Evolutionary conservation across 805 yeast species (phyloP), one percentile per base, ranked within the genome.

Genomic region (Candida alai): DNA sequence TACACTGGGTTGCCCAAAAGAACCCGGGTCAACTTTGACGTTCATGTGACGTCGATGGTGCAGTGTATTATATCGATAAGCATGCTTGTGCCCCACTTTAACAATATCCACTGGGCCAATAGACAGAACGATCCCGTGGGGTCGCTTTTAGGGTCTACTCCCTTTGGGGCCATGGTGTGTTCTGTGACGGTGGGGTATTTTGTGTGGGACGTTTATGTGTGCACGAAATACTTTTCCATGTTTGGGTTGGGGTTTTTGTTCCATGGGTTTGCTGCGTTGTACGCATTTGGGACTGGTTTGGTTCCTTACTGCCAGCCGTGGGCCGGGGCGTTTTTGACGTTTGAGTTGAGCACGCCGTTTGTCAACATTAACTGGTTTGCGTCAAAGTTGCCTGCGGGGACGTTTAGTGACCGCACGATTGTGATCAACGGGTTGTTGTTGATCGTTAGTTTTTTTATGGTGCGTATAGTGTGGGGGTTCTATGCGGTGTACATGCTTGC

Each of bases 321-420:
- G 77, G 73, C 84, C 18, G 90, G 95, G 1, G 77, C 80, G 14
- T 93, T 89, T 55, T 68, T 93, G 48, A 55, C 84, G 32, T 93
- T 84, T 58, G 98, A 93, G 61, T 71, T 84, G 25, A 82, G 95
- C 30, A 85, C 97, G 2, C 97, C 97, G 6, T 93, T 93, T 60
- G 96, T 93, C 42, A 94, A 93, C 59, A 56, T 85, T 53, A 86
- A 93, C 58, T 93, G 97, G 96, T 89, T 82, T 58, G 79, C 87
- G 21, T 72, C 83, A 20, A 80, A 84, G 48, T 65, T 88, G 12
- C 93, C 95, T 1, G 69, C 69, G 1, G 84, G 83, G 3, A 58
- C 76, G 3, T 68, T 86, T 33, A 78, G 84, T 26, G 67, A 66
- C 16, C 66, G 51, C 42, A 36, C 76, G 8, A 73, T 78, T 33